Evolutionary conservation across 768 basidiomycete genomes (phyloP).

Genomic region (Lenzites betulinus): DNA sequence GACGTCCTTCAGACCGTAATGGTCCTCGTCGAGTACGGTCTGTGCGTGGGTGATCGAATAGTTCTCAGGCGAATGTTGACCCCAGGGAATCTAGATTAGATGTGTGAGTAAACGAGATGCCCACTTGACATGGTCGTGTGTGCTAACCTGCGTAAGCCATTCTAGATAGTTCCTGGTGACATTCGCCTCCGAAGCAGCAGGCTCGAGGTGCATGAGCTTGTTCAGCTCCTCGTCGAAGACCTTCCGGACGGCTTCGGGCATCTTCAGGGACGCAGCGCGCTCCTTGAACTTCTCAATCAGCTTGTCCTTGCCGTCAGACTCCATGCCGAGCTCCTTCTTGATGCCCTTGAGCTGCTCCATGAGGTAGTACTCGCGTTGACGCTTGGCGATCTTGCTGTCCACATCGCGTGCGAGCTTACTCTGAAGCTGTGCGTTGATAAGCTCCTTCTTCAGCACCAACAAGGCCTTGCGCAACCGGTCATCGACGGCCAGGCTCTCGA

Average conservation of each 20-base stretch:
- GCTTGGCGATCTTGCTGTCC: conserved; percentile 91
- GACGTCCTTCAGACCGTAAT: conserved; percentile 90
- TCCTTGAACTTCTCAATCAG: conserved; percentile 91
- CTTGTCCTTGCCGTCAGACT: conserved; percentile 93
- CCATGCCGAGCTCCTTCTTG: conserved; percentile 96
- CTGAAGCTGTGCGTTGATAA: conserved; percentile 95
- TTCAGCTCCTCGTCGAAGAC: conserved; percentile 96
- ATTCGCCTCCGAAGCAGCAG: conserved; percentile 89
- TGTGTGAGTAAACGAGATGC: conserved; percentile 6
- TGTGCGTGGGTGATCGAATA: conserved; percentile 84
- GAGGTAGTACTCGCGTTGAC: conserved; percentile 92
- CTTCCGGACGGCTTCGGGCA: conserved; percentile 88
- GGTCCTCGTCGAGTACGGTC: conserved; percentile 88
- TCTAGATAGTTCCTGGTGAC: conserved; percentile 95
- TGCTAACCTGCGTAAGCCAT: conserved; percentile 77
- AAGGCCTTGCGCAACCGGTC: conserved; percentile 90
- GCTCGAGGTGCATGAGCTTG: conserved; percentile 88
- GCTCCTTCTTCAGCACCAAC: conserved; percentile 93
- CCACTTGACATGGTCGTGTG: background rate
- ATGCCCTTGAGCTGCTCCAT: conserved; percentile 97
- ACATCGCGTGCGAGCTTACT: conserved; percentile 91
- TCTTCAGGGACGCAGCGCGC: conserved; percentile 75
- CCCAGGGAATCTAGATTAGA: conserved; percentile 85
- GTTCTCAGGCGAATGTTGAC: conserved; percentile 90
- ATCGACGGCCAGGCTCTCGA: conserved; percentile 84